Evolutionary conservation across 2,329 filamentous ascomycete genomes (phyloP).

Genomic region (Cladorrhinum sp.): DNA sequence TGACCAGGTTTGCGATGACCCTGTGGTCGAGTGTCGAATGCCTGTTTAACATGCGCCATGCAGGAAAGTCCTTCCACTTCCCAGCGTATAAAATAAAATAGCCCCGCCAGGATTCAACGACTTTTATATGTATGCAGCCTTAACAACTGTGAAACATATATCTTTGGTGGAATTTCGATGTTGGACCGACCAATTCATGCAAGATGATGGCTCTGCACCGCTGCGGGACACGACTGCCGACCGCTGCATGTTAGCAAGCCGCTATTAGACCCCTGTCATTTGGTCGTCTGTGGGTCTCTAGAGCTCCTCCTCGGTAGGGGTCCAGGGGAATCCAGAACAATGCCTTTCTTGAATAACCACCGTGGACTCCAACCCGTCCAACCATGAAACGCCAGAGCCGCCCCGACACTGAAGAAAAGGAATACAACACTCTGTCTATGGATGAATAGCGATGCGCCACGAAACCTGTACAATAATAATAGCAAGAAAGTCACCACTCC

Average conservation of each 20-base stretch:
- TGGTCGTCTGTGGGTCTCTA: slow-evolving; percentile 10
- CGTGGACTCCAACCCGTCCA: slow-evolving; percentile 9
- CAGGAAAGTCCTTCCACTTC: neutral
- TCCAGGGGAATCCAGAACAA: slow-evolving; percentile 19
- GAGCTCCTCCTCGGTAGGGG: neutral
- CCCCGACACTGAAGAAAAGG: slow-evolving; percentile 16
- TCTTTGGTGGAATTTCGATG: neutral
- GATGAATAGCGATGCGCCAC: slow-evolving; percentile 10
- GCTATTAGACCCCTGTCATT: slow-evolving; percentile 1
- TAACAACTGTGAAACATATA: neutral
- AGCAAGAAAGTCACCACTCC: neutral
- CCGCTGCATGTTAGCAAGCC: slow-evolving; percentile 1
- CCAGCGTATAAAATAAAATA: neutral
- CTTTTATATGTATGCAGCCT: neutral
- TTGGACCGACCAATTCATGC: neutral
- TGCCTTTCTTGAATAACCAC: slow-evolving; percentile 19
- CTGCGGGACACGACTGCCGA: neutral
- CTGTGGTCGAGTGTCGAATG: too few species aligned
- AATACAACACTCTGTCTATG: neutral
- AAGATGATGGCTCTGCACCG: slow-evolving; percentile 2
- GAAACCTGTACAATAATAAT: neutral
- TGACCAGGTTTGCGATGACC: too few species aligned
- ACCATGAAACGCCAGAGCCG: slow-evolving; percentile 24
- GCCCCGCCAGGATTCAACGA: neutral
- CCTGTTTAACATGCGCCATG: too few species aligned